phyloP scores from a whole-genome alignment of 441 rosid species.

The Aleurites moluccanus region DNA sequence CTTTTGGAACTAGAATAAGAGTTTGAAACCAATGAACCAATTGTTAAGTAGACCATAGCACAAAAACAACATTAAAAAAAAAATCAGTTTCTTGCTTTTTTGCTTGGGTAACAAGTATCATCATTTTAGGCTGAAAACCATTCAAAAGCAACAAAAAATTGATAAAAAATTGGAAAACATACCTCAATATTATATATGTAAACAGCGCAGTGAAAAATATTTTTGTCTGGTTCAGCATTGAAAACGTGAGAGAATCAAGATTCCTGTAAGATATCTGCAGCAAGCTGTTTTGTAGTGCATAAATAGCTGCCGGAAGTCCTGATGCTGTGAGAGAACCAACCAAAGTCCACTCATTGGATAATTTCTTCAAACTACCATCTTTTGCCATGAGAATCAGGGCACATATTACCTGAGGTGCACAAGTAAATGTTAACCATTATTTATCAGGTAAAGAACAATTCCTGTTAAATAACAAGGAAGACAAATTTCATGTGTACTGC shows the following conservation, averaged over 20 bases:
- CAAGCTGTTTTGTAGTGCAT: constrained; percentile 95
- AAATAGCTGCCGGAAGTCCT: constrained; percentile 96
- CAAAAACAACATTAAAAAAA: neutral
- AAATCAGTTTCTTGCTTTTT: constrained; percentile 9
- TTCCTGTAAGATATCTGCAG: constrained; percentile 94
- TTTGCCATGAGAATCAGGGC: constrained; percentile 84
- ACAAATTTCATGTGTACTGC: neutral
- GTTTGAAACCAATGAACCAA: constrained; percentile 1
- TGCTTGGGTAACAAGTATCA: neutral
- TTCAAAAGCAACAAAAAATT: neutral
- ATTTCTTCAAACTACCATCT: constrained; percentile 69
- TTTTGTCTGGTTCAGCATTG: constrained; percentile 93
- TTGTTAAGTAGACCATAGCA: neutral
- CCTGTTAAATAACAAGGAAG: neutral
- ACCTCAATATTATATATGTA: constrained; percentile 82
- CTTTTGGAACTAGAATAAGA: neutral
- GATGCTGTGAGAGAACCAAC: constrained; percentile 88
- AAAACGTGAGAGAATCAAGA: constrained; percentile 94
- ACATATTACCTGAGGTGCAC: constrained; percentile 57
- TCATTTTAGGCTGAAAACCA: neutral
- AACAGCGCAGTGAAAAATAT: constrained; percentile 90
- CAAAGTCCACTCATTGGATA: constrained; percentile 74
- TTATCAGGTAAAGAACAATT: neutral
- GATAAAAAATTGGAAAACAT: constrained; percentile 16
- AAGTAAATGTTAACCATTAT: neutral